A percentile compares a stretch with the other conserved stretches of the same genome.
Evolutionary conservation across 805 yeast genomes (phyloP).

Genomic region (Sugiyamaella qingdaonensis): DNA sequence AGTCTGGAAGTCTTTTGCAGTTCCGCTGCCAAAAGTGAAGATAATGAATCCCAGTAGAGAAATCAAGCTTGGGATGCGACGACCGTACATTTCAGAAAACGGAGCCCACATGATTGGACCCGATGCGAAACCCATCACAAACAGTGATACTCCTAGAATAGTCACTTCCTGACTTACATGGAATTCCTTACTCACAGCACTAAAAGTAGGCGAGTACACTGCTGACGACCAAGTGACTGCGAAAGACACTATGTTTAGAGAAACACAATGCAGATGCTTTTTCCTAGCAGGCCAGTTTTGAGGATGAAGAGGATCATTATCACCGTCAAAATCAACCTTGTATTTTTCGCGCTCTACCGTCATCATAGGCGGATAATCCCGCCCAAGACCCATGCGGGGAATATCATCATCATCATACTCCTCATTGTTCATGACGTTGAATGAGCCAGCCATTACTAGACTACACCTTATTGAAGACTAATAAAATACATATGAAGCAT

Average conservation of each 20-base stretch:
- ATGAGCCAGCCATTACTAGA: too few species aligned
- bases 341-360: constrained; percentile 32
- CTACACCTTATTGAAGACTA: too few species aligned
- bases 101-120: constrained; percentile 95
- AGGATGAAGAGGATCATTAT: constrained; percentile 75
- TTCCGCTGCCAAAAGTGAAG: constrained; percentile 70
- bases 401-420: background rate
- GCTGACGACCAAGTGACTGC: constrained; percentile 69
- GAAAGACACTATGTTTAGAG: constrained; percentile 21
- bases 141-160: constrained; percentile 70
- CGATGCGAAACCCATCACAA: constrained; percentile 88
- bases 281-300: constrained; percentile 61
- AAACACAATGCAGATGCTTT: constrained; percentile 46
- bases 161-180: constrained; percentile 59
- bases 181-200: constrained; percentile 45
- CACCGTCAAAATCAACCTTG: constrained; percentile 71
- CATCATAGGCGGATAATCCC: constrained; percentile 16
- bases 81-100: constrained; percentile 70
- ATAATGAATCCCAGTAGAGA: constrained; percentile 53
- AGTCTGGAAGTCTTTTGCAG: constrained; percentile 75
- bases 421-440: too few species aligned
- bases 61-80: constrained; percentile 55
- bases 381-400: constrained; percentile 15
- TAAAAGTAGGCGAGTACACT: constrained; percentile 63
- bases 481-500: too few species aligned